Percentiles rank a stretch among this genome's conserved stretches.
These are phyloP conservation scores for Sisymbrium altissimum DNA, from an alignment of 345 rosid genomes.

Conservation along the genomic window DNA sequence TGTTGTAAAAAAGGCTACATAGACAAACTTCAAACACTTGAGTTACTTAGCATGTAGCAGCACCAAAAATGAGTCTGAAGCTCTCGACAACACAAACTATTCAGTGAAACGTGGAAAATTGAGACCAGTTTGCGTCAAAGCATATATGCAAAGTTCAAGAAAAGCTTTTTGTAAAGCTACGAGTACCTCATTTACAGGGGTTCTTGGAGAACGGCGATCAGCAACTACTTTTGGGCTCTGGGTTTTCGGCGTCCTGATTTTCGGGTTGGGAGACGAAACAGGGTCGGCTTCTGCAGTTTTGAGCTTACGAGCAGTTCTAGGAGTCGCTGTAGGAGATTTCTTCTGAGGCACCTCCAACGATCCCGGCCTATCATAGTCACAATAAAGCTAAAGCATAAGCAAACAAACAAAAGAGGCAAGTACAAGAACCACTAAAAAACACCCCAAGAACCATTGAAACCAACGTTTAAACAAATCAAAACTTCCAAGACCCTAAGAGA, in stretches of 20 bases:
- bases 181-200: slow-evolving; percentile 68
- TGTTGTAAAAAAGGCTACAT: background rate
- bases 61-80: background rate
- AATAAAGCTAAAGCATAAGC: slow-evolving; percentile 13
- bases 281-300: slow-evolving; percentile 54
- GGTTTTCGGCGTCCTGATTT: slow-evolving; percentile 57
- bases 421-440: background rate
- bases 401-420: slow-evolving; percentile 12
- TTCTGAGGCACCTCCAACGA: slow-evolving; percentile 63
- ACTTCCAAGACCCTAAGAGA: background rate
- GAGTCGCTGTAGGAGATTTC: slow-evolving; percentile 62
- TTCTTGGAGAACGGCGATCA: slow-evolving; percentile 71
- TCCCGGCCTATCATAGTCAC: slow-evolving; percentile 44
- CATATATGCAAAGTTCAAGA: background rate
- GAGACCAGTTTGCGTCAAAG: background rate
- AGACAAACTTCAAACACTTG: background rate
- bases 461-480: background rate
- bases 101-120: background rate
- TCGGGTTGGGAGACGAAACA: slow-evolving; percentile 47
- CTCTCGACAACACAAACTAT: background rate
- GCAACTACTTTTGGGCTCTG: slow-evolving; percentile 60
- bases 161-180: slow-evolving; percentile 11
- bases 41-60: background rate
- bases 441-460: background rate
- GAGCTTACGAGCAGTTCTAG: slow-evolving; percentile 64